Conservation (phyloP, 2,329 filamentous ascomycete species). For the Claviceps citrina region DNA sequence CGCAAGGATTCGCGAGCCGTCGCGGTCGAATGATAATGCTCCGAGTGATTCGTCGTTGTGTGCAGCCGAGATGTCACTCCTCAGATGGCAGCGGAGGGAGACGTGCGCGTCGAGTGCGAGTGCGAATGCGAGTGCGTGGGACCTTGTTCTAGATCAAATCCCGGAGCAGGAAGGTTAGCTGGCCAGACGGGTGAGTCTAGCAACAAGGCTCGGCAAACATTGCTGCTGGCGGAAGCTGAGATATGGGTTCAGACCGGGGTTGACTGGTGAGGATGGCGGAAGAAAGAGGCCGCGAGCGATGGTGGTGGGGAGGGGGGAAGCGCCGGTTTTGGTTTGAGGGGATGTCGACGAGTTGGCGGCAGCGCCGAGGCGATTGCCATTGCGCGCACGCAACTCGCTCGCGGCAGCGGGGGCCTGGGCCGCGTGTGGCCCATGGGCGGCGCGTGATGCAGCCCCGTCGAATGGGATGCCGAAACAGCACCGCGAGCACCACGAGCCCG, state of each 20-base stretch:
- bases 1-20: no score
- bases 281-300: constrained; percentile 2
- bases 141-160: constrained; percentile 9
- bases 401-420: no score
- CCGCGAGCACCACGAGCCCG: background rate
- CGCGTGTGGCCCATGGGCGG: no score
- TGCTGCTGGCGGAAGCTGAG: constrained; percentile 5
- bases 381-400: no score
- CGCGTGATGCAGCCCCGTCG: no score
- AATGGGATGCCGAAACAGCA: no score
- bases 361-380: no score
- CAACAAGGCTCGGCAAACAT: constrained; percentile 11
- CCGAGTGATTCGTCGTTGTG: no score
- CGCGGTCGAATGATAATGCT: background rate
- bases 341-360: no score
- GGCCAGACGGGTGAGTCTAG: constrained; percentile 13
- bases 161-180: constrained; percentile 9
- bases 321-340: no score
- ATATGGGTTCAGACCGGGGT: background rate
- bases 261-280: constrained; percentile 2
- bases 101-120: background rate
- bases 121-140: no score
- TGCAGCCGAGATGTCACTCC: constrained; percentile 3
- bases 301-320: background rate
- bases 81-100: background rate